Percentiles rank a stretch among this genome's conserved stretches.
These are phyloP conservation scores for Parietaria judaica DNA, from an alignment of 306 rosid species.

Conservation along the genomic window DNA sequence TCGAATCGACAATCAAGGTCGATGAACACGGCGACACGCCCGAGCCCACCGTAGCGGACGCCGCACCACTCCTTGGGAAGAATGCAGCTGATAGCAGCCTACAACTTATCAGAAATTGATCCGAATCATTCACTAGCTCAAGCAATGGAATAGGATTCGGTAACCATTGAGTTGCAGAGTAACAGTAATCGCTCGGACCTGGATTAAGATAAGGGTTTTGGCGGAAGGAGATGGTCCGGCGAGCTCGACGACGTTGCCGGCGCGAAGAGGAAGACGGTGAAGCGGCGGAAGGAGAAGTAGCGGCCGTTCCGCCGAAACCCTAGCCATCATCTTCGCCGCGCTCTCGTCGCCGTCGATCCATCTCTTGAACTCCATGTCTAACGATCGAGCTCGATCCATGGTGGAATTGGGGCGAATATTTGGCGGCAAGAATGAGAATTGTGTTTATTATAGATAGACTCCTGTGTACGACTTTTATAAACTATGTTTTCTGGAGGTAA, in stretches of 20 bases:
- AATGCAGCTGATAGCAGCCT: slow-evolving; percentile 63
- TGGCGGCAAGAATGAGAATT: background rate
- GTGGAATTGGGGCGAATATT: background rate
- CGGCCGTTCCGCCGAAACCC: slow-evolving; percentile 48
- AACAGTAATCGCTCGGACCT: slow-evolving; percentile 22
- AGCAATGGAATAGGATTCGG: background rate
- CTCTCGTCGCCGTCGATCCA: slow-evolving; percentile 70
- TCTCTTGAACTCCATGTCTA: slow-evolving; percentile 17
- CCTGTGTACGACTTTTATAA: no score
- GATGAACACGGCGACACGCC: slow-evolving; percentile 48
- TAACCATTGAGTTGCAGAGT: background rate
- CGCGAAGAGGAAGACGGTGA: slow-evolving; percentile 68
- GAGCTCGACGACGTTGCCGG: slow-evolving; percentile 74
- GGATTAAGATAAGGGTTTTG: slow-evolving; percentile 65
- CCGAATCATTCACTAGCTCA: background rate
- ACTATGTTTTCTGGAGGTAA: no score
- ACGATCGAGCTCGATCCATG: background rate
- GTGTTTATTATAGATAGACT: no score
- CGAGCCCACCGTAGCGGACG: slow-evolving; percentile 60
- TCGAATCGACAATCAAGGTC: slow-evolving; percentile 81
- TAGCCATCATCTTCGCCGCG: slow-evolving; percentile 45
- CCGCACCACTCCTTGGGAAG: slow-evolving; percentile 71
- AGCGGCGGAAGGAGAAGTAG: slow-evolving; percentile 61
- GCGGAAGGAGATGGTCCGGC: slow-evolving; percentile 82
- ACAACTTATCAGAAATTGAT: background rate